These are phyloP conservation scores for Talaromyces sp. DNA, from an alignment of 2,329 filamentous ascomycete species.

Conservation along the genomic window DNA sequence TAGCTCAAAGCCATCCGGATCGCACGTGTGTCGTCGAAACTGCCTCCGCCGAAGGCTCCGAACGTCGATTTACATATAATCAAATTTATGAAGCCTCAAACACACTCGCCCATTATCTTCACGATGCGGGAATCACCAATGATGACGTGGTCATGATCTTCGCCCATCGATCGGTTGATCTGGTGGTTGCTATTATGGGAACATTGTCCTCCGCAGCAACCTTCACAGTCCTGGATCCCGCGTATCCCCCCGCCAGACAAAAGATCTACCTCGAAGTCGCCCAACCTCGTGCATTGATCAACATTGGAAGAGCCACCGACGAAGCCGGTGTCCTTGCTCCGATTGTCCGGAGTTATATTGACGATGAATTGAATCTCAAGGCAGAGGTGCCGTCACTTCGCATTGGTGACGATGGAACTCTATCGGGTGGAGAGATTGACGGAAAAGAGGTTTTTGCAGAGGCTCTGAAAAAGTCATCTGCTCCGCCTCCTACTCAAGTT, in stretches of 20 bases:
- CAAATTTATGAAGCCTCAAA: slow-evolving; percentile 87
- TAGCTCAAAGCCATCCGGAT: slow-evolving; percentile 63
- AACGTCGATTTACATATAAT: slow-evolving; percentile 73
- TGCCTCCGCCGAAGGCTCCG: slow-evolving; percentile 49
- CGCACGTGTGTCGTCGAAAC: slow-evolving; percentile 68
- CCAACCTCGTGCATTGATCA: slow-evolving; percentile 68
- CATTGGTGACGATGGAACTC: slow-evolving; percentile 67
- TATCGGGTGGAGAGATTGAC: slow-evolving; percentile 66
- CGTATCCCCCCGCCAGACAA: slow-evolving; percentile 77
- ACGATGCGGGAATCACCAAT: slow-evolving; percentile 67
- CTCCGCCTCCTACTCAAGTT: slow-evolving; percentile 66
- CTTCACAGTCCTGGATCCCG: slow-evolving; percentile 69
- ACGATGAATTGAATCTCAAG: slow-evolving; percentile 69
- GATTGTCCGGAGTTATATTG: slow-evolving; percentile 66
- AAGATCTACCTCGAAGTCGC: slow-evolving; percentile 81
- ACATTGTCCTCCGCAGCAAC: slow-evolving; percentile 52
- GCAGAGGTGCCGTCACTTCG: slow-evolving; percentile 72
- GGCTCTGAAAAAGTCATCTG: slow-evolving; percentile 37
- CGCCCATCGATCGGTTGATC: slow-evolving; percentile 76
- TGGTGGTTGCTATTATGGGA: slow-evolving; percentile 80
- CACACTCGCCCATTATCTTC: slow-evolving; percentile 73
- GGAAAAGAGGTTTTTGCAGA: slow-evolving; percentile 66
- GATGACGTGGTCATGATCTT: slow-evolving; percentile 95
- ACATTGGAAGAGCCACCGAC: slow-evolving; percentile 68
- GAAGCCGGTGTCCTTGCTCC: slow-evolving; percentile 65